Percentiles rank a stretch among this genome's conserved stretches.
phyloP scores from a whole-genome alignment of 1,284 basidiomycete genomes.

The Microbotryum violaceum region DNA sequence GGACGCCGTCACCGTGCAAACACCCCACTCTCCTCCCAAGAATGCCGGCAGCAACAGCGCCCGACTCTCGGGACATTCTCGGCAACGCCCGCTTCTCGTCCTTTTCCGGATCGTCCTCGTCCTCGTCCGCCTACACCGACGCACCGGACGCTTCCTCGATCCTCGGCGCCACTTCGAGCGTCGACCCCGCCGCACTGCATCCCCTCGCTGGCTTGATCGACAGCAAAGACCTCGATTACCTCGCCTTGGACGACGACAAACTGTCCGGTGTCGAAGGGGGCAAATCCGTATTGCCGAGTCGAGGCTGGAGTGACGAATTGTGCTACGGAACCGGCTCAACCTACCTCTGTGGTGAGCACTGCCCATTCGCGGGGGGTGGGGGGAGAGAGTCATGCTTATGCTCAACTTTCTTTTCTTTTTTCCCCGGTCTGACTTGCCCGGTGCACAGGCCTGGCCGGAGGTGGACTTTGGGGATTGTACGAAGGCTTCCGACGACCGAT shows the following conservation, averaged over 20 bases:
- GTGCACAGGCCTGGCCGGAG: conserved; percentile 74
- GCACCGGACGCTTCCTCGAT: conserved; percentile 72
- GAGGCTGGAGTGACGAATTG: conserved; percentile 98
- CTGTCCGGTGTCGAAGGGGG: conserved; percentile 75
- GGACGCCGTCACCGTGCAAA: neutral
- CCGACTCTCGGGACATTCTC: conserved; percentile 29
- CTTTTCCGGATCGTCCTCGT: conserved; percentile 14
- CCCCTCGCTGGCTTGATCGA: conserved; percentile 73
- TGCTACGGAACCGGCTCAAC: conserved; percentile 99
- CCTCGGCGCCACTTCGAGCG: conserved; percentile 57
- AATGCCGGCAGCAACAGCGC: conserved; percentile 9
- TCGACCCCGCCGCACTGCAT: conserved; percentile 82
- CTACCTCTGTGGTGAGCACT: conserved; percentile 83
- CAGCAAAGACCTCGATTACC: conserved; percentile 69
- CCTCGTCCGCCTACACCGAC: conserved; percentile 46
- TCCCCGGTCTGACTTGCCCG: conserved; percentile 47
- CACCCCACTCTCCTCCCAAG: neutral
- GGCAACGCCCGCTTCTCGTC: conserved; percentile 21
- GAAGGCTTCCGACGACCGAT: conserved; percentile 69
- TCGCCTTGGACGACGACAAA: conserved; percentile 89
- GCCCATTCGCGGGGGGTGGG: conserved; percentile 10
- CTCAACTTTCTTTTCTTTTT: neutral
- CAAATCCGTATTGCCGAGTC: conserved; percentile 75
- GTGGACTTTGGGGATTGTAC: conserved; percentile 90
- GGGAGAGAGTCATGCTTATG: neutral